Evolutionary conservation across 768 basidiomycete species (phyloP), one percentile per base, ranked within the genome.

Genomic region (Lepiota brunneoincarnata): DNA sequence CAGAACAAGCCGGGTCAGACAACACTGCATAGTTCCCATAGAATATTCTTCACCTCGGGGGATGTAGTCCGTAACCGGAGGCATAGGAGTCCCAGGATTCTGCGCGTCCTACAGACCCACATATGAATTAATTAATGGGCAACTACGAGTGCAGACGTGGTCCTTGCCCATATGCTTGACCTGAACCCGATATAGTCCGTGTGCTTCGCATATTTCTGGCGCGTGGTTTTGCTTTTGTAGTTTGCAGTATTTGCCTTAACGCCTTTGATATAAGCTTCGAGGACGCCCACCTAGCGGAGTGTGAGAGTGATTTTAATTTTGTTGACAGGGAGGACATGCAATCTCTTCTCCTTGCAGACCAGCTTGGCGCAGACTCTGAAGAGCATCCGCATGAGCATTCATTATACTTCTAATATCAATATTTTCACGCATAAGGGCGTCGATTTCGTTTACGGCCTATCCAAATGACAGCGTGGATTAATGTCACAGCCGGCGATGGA

Each of bases 141-240:
- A 28, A 6, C 45, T 35, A 6, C 45, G 3, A 12, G 6, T 15
- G 57, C 14, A 26, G 44, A 45, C 17, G 50, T 41, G 15, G 56
- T 20, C 73, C 84, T 17, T 59, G 90, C 91, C 75, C 81, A 90
- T 35, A 93, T 78, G 12, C 70, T 68, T 52, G 86, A 76, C 63
- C 76, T 83, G 72, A 90, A 93, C 17, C 73, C 63, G 12, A 68
- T 61, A 60, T 93, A 95, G 20, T 73, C 67, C 0, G 81, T 73
- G 46, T 74, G 69, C 44, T 86, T 86, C 14, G 78, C 79, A 63
- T 92, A 94, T 64, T 87, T 92, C 67, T 94, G 89, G 7, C 92
- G 81, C 6, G 83, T 73, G 0, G 91, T 93, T 70, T 82, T 83
- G 24, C 63, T 64, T 1, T 71, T 59, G 65, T 90, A 89, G 24